Conservation (phyloP, 106 monocot genomes). For the Narthecium ossifragum region DNA sequence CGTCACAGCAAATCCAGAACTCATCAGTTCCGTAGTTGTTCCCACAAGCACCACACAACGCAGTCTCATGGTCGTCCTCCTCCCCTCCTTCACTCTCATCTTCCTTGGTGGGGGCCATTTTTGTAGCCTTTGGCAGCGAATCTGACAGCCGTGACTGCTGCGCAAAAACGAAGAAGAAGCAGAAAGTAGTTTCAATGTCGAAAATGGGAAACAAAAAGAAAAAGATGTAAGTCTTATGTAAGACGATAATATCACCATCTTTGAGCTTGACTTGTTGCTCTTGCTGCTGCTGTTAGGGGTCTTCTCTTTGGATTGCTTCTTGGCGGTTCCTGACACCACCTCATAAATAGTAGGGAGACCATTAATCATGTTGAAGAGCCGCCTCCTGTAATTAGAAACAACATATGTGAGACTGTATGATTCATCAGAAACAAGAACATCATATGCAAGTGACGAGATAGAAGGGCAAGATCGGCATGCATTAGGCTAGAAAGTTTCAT, state of each 20-base stretch:
- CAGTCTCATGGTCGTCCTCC: slow-evolving; percentile 70
- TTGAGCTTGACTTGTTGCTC: slow-evolving; percentile 58
- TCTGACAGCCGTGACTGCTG: slow-evolving; percentile 40
- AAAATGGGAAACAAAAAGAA: slow-evolving; percentile 1
- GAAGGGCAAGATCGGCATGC: background rate
- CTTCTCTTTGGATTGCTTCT: slow-evolving; percentile 64
- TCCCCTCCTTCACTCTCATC: slow-evolving; percentile 46
- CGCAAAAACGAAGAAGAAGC: background rate
- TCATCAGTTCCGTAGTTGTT: slow-evolving; percentile 66
- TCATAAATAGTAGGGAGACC: slow-evolving; percentile 75
- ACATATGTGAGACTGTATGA: no score
- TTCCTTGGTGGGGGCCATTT: slow-evolving; percentile 42
- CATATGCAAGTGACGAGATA: no score
- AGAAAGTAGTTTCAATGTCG: no score
- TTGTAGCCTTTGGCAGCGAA: slow-evolving; percentile 32
- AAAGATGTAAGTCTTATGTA: background rate
- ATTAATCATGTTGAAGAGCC: slow-evolving; percentile 73
- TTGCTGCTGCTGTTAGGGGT: slow-evolving; percentile 60
- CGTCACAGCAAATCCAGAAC: slow-evolving; percentile 95
- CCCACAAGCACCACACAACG: slow-evolving; percentile 72
- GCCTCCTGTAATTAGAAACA: slow-evolving; percentile 34
- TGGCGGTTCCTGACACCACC: slow-evolving; percentile 52
- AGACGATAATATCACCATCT: slow-evolving; percentile 21
- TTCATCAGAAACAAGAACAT: no score
- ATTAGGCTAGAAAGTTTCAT: background rate